These are phyloP conservation scores for Lichtheimia ramosa DNA, from an alignment of 371 early-diverging fungal genomes.

Conservation along the genomic window DNA sequence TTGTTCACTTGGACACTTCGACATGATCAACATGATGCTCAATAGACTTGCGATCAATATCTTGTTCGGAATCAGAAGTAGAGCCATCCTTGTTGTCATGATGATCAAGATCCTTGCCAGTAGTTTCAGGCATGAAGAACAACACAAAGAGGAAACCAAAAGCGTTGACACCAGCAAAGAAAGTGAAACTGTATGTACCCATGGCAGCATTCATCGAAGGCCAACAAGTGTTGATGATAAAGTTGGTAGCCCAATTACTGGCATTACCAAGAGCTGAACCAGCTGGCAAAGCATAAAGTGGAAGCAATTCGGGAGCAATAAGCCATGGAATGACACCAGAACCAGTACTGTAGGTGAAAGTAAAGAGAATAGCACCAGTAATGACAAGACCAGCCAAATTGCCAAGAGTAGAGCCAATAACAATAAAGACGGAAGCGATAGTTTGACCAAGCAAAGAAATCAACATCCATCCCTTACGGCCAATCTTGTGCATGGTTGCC, in stretches of 20 bases:
- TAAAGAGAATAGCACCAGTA: slow-evolving; percentile 37
- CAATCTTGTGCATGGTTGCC: slow-evolving; percentile 36
- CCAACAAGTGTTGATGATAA: slow-evolving; percentile 45
- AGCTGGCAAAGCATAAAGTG: slow-evolving; percentile 43
- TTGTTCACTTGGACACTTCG: too few species aligned
- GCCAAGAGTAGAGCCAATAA: slow-evolving; percentile 26
- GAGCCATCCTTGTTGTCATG: background rate
- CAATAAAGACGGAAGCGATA: slow-evolving; percentile 38
- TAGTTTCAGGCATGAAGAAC: slow-evolving; percentile 45
- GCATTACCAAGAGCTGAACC: slow-evolving; percentile 45
- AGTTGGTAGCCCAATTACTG: slow-evolving; percentile 47
- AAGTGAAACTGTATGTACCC: slow-evolving; percentile 36
- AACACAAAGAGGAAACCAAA: slow-evolving; percentile 39
- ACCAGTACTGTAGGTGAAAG: slow-evolving; percentile 42
- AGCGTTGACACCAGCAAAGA: slow-evolving; percentile 44
- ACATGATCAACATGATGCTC: too few species aligned
- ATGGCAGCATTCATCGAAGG: slow-evolving; percentile 33
- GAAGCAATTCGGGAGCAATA: slow-evolving; percentile 49
- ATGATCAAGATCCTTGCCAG: slow-evolving; percentile 39
- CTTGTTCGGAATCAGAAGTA: too few species aligned
- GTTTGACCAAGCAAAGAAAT: slow-evolving; percentile 37
- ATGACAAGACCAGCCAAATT: slow-evolving; percentile 33
- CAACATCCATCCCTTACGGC: slow-evolving; percentile 47
- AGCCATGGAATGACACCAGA: slow-evolving; percentile 55
- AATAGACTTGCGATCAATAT: background rate